Conservation (phyloP, 2,329 filamentous ascomycete species). For the Trichoderma afroharzianum region DNA sequence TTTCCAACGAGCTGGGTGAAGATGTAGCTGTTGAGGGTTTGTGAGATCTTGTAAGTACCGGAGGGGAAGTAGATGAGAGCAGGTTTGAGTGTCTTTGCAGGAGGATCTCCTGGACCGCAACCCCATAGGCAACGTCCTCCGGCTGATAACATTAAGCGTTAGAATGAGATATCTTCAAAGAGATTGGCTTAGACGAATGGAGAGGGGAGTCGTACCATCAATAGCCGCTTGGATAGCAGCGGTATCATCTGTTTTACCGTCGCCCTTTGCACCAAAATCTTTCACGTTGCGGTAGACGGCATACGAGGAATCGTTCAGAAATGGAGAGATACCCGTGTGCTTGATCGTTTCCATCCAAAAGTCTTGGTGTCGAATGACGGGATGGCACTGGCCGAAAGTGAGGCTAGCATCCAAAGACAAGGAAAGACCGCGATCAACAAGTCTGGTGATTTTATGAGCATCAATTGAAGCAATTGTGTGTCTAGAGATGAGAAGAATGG, state of each 20-base stretch:
- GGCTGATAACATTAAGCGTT: not conserved
- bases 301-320: slow-evolving; percentile 28
- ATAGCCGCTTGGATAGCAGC: slow-evolving; percentile 78
- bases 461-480: too few species aligned
- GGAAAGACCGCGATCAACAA: not conserved
- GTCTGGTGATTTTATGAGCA: not conserved
- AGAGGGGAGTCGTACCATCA: slow-evolving; percentile 22
- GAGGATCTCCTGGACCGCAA: slow-evolving; percentile 17
- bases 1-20: slow-evolving; percentile 22
- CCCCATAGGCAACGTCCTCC: slow-evolving; percentile 19
- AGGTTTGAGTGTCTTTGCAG: slow-evolving; percentile 13
- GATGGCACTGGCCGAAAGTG: slow-evolving; percentile 10
- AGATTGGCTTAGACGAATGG: not conserved
- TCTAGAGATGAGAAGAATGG: not conserved
- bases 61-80: slow-evolving; percentile 29
- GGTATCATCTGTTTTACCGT: slow-evolving; percentile 53
- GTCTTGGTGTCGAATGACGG: not conserved
- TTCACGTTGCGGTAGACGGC: slow-evolving; percentile 31
- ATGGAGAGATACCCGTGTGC: slow-evolving; percentile 28
- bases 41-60: slow-evolving; percentile 24
- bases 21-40: slow-evolving; percentile 21
- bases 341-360: slow-evolving; percentile 30
- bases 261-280: slow-evolving; percentile 30
- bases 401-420: not conserved
- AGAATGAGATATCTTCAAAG: not conserved